These are phyloP conservation scores for Panicum hallii DNA, from an alignment of 202 grass and related monocot species.

Conservation along the genomic window DNA sequence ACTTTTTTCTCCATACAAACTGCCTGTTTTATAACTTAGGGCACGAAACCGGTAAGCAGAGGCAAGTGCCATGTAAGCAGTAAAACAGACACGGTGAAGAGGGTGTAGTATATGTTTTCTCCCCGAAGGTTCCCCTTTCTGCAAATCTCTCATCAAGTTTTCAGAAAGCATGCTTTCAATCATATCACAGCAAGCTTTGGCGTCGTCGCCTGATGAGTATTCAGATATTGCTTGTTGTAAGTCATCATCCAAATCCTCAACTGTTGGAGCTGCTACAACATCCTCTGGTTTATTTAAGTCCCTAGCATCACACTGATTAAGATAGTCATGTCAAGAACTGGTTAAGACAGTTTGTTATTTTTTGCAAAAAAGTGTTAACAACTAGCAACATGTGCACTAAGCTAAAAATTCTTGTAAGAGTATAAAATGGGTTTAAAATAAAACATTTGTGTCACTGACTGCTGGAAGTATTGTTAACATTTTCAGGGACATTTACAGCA, in stretches of 20 bases:
- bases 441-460: slow-evolving; percentile 11
- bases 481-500: not conserved
- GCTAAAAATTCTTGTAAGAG: not conserved
- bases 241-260: slow-evolving; percentile 58
- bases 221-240: slow-evolving; percentile 72
- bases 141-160: slow-evolving; percentile 43
- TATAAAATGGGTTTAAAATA: slow-evolving; percentile 7
- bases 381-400: slow-evolving; percentile 10
- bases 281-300: slow-evolving; percentile 51
- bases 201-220: slow-evolving; percentile 59
- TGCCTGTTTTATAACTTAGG: slow-evolving; percentile 39
- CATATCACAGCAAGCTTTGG: slow-evolving; percentile 72
- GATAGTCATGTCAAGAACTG: slow-evolving; percentile 24
- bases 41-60: slow-evolving; percentile 70
- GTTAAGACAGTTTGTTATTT: not conserved
- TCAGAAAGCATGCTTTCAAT: slow-evolving; percentile 79
- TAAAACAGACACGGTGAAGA: slow-evolving; percentile 72
- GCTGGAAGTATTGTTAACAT: slow-evolving; percentile 10
- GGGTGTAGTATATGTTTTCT: slow-evolving; percentile 63
- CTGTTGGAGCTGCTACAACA: slow-evolving; percentile 20
- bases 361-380: slow-evolving; percentile 2
- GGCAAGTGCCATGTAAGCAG: slow-evolving; percentile 70
- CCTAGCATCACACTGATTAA: slow-evolving; percentile 60
- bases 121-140: slow-evolving; percentile 38
- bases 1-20: slow-evolving; percentile 37